Base-by-base conservation (phyloP, 169 alveolate genomes). In the Cryptosporidium muris region DNA sequence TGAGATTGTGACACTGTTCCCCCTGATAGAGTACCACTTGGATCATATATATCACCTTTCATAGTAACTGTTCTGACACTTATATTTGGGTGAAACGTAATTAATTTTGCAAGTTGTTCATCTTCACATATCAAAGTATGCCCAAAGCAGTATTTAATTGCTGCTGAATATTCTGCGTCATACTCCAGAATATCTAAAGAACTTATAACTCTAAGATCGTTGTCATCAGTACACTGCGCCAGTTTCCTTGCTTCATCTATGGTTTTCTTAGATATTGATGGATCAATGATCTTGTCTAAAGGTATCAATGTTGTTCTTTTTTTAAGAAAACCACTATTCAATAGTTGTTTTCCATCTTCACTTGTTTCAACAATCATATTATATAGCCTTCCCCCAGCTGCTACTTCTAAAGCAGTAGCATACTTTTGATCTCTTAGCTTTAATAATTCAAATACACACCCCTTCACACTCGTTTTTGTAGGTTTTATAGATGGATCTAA, bases 321-420 rank as follows among this genome's bases (percentile, higher is more conserved):
- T 43, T 74, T 74, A 8, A 74, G 45, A 34, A 74, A 36, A 16
- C 85, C 85, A 58, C 74, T 74, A 58, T 42, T 81, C n/a, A 81
- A 51, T 2, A 81, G 82, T 64, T 47, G 25, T 48, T 81, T 81
- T 8, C 85, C 85, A n/a, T 45, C 47, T 58, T 74, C 85, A 58
- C 64, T 63, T 34, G 45, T 58, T 48, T 74, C 85, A 16, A 88
- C 90, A 34, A 88, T 80, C 51, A 81, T 38, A 49, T 81, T 81
- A 56, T 81, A 88, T 34, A 88, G 80, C 8, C 90, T 58, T 52
- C 81, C 82, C 4, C 96, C 98, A 25, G 96, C 96, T 5, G 91
- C 93, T 65, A 91, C 88, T 82, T 94, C 97, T n/a, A 95, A 67
- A 12, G 97, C 98, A 67, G 82, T 82, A 34, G 89, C 74, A 80